Evolutionary conservation across 2,329 filamentous ascomycete species (phyloP).

Genomic region (Penicillium palitans): DNA sequence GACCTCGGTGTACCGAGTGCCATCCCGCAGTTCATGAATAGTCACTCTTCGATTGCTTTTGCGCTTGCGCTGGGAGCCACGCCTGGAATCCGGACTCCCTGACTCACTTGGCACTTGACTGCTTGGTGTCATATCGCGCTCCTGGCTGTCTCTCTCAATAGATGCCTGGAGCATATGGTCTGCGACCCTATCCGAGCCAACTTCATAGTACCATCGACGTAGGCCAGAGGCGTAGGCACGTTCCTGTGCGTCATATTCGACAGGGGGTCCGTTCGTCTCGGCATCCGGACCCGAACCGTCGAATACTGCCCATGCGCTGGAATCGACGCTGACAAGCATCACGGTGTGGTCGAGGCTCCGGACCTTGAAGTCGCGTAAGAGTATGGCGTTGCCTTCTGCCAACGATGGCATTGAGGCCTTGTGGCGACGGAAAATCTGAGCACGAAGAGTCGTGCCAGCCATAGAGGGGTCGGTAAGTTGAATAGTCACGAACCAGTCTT

Average conservation of each 20-base stretch:
- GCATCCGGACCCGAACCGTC: slow-evolving; percentile 28
- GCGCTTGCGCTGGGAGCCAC: slow-evolving; percentile 31
- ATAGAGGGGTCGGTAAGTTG: slow-evolving; percentile 48
- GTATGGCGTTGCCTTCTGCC: slow-evolving; percentile 43
- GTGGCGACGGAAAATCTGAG: slow-evolving; percentile 45
- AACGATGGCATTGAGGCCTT: slow-evolving; percentile 42
- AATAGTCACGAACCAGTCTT: slow-evolving; percentile 44
- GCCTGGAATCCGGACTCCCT: slow-evolving; percentile 34
- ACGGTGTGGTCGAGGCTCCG: slow-evolving; percentile 42
- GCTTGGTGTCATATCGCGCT: slow-evolving; percentile 26
- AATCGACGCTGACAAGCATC: slow-evolving; percentile 43
- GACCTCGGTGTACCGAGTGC: slow-evolving; percentile 43
- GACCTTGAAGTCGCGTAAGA: slow-evolving; percentile 50
- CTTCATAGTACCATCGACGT: slow-evolving; percentile 44
- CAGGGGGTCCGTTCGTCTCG: slow-evolving; percentile 39
- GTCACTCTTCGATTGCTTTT: slow-evolving; percentile 39
- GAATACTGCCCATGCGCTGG: slow-evolving; percentile 52
- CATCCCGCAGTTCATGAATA: slow-evolving; percentile 46
- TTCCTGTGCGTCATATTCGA: slow-evolving; percentile 45
- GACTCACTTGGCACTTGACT: slow-evolving; percentile 34
- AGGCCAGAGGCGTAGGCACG: slow-evolving; percentile 35
- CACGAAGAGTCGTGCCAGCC: slow-evolving; percentile 39
- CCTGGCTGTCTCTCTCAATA: slow-evolving; percentile 32
- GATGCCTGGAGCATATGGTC: slow-evolving; percentile 40
- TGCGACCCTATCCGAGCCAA: slow-evolving; percentile 37